A percentile compares a stretch with the other conserved stretches of the same genome.
These are phyloP conservation scores for Tricholoma bakamatsutake DNA, from an alignment of 768 basidiomycete genomes.

Conservation along the genomic window DNA sequence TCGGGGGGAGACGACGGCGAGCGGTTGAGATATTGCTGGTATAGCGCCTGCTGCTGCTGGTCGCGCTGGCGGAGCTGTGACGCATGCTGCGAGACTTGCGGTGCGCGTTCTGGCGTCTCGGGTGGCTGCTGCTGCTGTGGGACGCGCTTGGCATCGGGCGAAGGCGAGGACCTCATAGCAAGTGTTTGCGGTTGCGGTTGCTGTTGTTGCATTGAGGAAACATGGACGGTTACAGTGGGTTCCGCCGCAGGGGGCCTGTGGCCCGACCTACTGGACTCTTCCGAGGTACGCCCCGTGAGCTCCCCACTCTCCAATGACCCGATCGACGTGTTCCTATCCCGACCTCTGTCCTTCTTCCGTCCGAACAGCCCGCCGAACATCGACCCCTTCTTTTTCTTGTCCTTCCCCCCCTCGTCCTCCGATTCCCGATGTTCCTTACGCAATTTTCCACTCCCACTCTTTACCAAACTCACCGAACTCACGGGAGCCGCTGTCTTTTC, in stretches of 20 bases:
- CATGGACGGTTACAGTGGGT: conserved; percentile 21
- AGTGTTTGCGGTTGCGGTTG: conserved; percentile 29
- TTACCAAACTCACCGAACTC: conserved; percentile 33
- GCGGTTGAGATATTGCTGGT: conserved; percentile 84
- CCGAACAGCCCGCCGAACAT: conserved; percentile 76
- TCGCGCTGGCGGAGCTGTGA: conserved; percentile 81
- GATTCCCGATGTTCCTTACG: conserved; percentile 34
- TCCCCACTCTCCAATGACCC: conserved; percentile 50
- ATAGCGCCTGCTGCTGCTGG: conserved; percentile 81
- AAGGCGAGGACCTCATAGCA: conserved; percentile 19
- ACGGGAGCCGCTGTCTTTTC: conserved; percentile 45
- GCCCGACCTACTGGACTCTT: conserved; percentile 57
- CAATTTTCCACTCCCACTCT: conserved; percentile 31
- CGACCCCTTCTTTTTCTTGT: conserved; percentile 65
- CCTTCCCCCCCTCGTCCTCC: conserved; percentile 30
- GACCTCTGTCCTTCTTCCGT: conserved; percentile 66
- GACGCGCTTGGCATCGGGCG: conserved; percentile 23
- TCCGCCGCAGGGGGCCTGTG: conserved; percentile 33
- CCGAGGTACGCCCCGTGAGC: conserved; percentile 40
- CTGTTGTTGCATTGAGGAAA: conserved; percentile 50
- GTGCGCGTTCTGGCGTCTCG: conserved; percentile 22
- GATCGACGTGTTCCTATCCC: conserved; percentile 47
- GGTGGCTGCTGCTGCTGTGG: conserved; percentile 18
- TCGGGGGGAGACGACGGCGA: conserved; percentile 80
- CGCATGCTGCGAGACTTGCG: conserved; percentile 57